Evolutionary conservation across 257 asterid species (phyloP).

Genomic region (Petunia axillaris): DNA sequence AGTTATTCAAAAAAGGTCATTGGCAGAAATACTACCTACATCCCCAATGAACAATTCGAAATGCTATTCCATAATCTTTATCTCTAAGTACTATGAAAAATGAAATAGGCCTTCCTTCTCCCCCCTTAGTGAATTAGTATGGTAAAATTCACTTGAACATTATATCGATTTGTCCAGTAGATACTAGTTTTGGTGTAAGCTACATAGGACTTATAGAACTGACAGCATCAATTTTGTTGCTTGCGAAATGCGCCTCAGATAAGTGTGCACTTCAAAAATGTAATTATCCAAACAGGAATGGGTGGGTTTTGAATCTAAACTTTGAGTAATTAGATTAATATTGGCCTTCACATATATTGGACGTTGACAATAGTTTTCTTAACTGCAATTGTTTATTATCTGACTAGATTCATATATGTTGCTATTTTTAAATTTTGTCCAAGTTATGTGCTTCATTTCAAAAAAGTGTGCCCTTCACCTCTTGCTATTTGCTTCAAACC

Average conservation of each 20-base stretch:
- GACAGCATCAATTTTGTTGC: not conserved
- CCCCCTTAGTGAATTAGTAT: not conserved
- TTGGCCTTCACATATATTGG: no score
- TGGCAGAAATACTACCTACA: not conserved
- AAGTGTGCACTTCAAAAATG: no score
- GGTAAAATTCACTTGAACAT: not conserved
- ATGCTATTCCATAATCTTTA: not conserved
- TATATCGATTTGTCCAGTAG: not conserved
- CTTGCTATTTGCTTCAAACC: no score
- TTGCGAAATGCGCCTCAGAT: not conserved
- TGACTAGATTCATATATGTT: no score
- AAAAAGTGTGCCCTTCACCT: no score
- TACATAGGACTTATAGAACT: not conserved
- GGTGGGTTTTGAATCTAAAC: no score
- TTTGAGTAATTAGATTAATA: no score
- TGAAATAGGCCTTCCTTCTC: conserved; percentile 6
- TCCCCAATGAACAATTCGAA: not conserved
- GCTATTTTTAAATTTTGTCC: no score
- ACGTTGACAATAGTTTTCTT: no score
- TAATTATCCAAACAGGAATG: no score
- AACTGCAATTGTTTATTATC: no score
- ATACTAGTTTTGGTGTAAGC: not conserved
- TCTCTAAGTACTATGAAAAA: not conserved
- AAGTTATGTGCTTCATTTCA: no score
- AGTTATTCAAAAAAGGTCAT: not conserved